These are phyloP conservation scores for Ceratocystis lukuohia DNA, from an alignment of 2,329 filamentous ascomycete species.

Conservation along the genomic window DNA sequence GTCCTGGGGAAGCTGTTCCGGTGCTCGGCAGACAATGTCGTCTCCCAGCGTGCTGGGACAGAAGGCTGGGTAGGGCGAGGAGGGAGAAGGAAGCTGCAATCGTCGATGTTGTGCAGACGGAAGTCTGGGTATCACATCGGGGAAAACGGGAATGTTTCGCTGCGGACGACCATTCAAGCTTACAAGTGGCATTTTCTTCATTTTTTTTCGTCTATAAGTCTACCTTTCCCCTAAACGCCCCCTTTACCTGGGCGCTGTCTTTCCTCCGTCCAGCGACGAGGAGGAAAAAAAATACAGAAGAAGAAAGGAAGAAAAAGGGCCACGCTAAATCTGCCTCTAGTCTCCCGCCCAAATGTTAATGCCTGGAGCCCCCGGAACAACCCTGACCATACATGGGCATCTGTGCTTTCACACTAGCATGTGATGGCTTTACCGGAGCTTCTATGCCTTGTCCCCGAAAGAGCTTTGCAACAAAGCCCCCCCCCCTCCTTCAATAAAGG, in stretches of 20 bases:
- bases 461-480: not conserved
- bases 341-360: not conserved
- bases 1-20: not conserved
- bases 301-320: not conserved
- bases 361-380: not conserved
- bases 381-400: not conserved
- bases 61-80: not conserved
- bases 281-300: not conserved
- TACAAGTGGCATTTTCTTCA: not conserved
- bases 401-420: conserved; percentile 3
- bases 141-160: not conserved
- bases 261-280: not conserved
- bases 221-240: not conserved
- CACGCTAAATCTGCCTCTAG: not conserved
- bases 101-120: not conserved
- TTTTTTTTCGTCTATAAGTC: not conserved
- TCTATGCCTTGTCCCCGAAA: not conserved
- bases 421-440: conserved; percentile 4
- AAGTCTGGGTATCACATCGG: not conserved
- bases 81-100: not conserved
- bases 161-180: too few species aligned
- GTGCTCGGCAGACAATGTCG: not conserved
- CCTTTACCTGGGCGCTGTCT: not conserved
- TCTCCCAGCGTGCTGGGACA: not conserved
- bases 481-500: not conserved